These are phyloP conservation scores for Tolypocladium tropicale DNA, from an alignment of 2,329 filamentous ascomycete genomes.

Conservation along the genomic window DNA sequence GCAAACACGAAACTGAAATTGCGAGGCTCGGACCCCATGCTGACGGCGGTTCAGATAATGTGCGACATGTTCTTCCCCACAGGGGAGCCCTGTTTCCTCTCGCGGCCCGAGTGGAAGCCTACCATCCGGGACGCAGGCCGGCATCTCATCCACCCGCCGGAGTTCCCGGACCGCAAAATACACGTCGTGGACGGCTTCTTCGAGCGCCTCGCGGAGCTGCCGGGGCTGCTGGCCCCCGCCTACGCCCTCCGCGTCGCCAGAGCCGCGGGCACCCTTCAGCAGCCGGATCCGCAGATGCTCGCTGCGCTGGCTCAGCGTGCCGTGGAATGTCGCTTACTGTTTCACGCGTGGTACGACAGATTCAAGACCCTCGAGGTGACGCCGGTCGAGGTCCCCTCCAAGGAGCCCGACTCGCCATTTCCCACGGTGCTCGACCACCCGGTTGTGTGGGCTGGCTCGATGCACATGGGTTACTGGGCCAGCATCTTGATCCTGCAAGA, in stretches of 20 bases:
- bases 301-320: slow-evolving; percentile 17
- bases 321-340: slow-evolving; percentile 16
- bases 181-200: slow-evolving; percentile 22
- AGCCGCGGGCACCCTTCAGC: slow-evolving; percentile 6
- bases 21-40: too few relatives aligned
- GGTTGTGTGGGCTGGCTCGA: slow-evolving; percentile 21
- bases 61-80: slow-evolving; percentile 25
- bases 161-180: slow-evolving; percentile 11
- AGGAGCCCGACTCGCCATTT: slow-evolving; percentile 21
- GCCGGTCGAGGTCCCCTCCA: slow-evolving; percentile 16
- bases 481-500: slow-evolving; percentile 29
- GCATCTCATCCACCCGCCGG: slow-evolving; percentile 14
- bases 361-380: slow-evolving; percentile 13
- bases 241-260: slow-evolving; percentile 20
- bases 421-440: slow-evolving; percentile 19
- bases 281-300: slow-evolving; percentile 17
- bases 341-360: slow-evolving; percentile 21
- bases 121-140: slow-evolving; percentile 17
- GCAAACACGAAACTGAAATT: neutral
- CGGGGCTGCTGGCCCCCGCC: slow-evolving; percentile 19
- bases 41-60: slow-evolving; percentile 20
- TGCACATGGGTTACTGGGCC: slow-evolving; percentile 27
- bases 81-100: slow-evolving; percentile 24
- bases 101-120: slow-evolving; percentile 23
- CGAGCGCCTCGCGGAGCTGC: slow-evolving; percentile 21